Evolutionary conservation across 1,139 yeast species (phyloP), one percentile per base, ranked within the genome.

Genomic region (Yamadazyma taylorii): DNA sequence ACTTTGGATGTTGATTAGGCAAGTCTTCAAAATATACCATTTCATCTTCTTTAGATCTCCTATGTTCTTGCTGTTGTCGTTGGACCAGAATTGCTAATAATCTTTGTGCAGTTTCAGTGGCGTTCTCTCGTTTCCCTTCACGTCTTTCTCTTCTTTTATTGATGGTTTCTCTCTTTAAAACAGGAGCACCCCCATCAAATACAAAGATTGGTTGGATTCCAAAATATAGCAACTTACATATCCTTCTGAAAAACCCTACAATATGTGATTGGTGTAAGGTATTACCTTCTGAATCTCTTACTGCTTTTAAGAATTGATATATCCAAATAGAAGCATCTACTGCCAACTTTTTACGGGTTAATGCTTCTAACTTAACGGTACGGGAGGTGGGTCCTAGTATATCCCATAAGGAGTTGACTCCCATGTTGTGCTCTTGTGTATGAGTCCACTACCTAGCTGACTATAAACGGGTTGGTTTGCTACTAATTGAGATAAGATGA

Each of bases 291-390:
- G 78, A 66, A 55, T 89, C 96, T 50, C 98, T 73, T 17, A 92
- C 95, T 1, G 98, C 98, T 56, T 90, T 92, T 47, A 94, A 67
- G 55, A 94, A 94, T 59, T 94, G 99, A 57, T 94, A 94, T 38
- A 94, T 86, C 99, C 99, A 94, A 48, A 94, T 94, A 2, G 97
- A 90, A 0, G 98, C 99, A 68, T 94, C 99, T 9, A 94, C 94
- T 0, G 98, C 98, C 51, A 94, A 67, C 41, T 77, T 71, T 56
- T 85, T 85, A 42, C 89, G 78, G 14, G 79, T 66, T 30, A 92
- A 69, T 0, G 95, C 83, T 56, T 92, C 98, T 23, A 94, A 72
- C 37, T 92, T 73, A 3, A 92, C 96, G 0, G 98, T 97, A 38
- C 86, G 71, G 0, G 97, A 95, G 0, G 92, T 79, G 0, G 97